Evolutionary conservation across 2,329 filamentous ascomycete species (phyloP).

Genomic region (Lecanosticta acicola): DNA sequence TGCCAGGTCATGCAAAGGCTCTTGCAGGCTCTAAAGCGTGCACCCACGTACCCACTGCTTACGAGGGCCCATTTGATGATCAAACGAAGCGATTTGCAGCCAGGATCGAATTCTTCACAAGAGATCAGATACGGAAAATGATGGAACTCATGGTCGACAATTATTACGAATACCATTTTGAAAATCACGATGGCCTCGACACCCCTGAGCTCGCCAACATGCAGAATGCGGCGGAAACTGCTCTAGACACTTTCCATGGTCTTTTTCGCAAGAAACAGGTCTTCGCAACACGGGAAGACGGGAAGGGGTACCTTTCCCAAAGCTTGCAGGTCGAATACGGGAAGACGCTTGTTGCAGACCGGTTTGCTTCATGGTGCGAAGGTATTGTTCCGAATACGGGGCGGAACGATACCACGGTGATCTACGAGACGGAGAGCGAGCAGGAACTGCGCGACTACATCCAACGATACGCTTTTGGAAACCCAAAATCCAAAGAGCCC

Average conservation of each 20-base stretch:
- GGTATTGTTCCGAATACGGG: neutral
- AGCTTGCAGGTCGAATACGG: too few species aligned
- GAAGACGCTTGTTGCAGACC: too few species aligned
- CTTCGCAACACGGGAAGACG: neutral
- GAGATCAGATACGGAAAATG: conserved; percentile 1
- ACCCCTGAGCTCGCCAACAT: neutral
- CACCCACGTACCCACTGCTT: conserved; percentile 7
- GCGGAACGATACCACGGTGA: neutral
- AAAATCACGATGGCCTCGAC: neutral
- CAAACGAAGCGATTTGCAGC: conserved; percentile 2
- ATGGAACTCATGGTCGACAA: conserved; percentile 1
- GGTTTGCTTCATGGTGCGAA: too few species aligned
- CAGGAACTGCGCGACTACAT: conserved; percentile 2
- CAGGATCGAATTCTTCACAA: conserved; percentile 1
- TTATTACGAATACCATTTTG: conserved; percentile 3
- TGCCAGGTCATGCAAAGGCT: conserved; percentile 2
- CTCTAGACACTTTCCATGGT: conserved; percentile 8
- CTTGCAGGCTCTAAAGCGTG: conserved; percentile 3
- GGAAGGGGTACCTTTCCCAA: too few species aligned
- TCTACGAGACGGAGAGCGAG: neutral
- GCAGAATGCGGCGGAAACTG: conserved; percentile 3
- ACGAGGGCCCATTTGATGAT: conserved; percentile 2
- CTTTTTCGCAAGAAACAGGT: conserved; percentile 5
- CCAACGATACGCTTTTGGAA: conserved; percentile 2
- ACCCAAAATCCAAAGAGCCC: neutral